Conservation (phyloP, 2,329 filamentous ascomycete genomes). For the Alternaria metachromatica region DNA sequence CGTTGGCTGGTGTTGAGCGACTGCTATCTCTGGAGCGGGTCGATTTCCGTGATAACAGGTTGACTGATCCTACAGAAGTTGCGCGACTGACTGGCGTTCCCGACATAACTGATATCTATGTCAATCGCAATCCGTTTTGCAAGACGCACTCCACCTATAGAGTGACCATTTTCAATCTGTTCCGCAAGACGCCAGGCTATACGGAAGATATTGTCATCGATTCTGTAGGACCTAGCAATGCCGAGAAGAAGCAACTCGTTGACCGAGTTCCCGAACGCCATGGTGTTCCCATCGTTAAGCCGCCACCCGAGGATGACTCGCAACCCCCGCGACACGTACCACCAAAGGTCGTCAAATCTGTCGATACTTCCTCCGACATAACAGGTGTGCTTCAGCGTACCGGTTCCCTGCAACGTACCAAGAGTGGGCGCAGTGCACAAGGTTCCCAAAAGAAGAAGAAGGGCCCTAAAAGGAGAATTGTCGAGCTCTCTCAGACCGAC, state of each 20-base stretch:
- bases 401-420: slow-evolving; percentile 43
- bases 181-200: slow-evolving; percentile 87
- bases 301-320: slow-evolving; percentile 65
- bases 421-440: slow-evolving; percentile 39
- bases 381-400: slow-evolving; percentile 30
- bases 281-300: slow-evolving; percentile 78
- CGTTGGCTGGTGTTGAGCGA: slow-evolving; percentile 87
- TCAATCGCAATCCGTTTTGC: slow-evolving; percentile 89
- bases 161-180: slow-evolving; percentile 93
- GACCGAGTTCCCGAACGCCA: slow-evolving; percentile 80
- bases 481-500: slow-evolving; percentile 62
- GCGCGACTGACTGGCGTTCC: slow-evolving; percentile 89
- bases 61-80: slow-evolving; percentile 90
- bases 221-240: slow-evolving; percentile 79
- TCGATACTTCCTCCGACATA: slow-evolving; percentile 27
- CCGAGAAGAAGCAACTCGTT: slow-evolving; percentile 82
- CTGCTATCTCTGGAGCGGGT: slow-evolving; percentile 87
- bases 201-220: slow-evolving; percentile 91
- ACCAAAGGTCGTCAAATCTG: slow-evolving; percentile 59
- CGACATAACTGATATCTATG: slow-evolving; percentile 90
- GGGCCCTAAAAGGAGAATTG: slow-evolving; percentile 62
- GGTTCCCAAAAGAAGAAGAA: slow-evolving; percentile 66
- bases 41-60: slow-evolving; percentile 86
- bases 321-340: slow-evolving; percentile 64
- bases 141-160: slow-evolving; percentile 86